Percentiles rank a stretch among this genome's conserved stretches.
Evolutionary conservation across 2,329 filamentous ascomycete genomes (phyloP).

Genomic region (Hypoxylon sp.): DNA sequence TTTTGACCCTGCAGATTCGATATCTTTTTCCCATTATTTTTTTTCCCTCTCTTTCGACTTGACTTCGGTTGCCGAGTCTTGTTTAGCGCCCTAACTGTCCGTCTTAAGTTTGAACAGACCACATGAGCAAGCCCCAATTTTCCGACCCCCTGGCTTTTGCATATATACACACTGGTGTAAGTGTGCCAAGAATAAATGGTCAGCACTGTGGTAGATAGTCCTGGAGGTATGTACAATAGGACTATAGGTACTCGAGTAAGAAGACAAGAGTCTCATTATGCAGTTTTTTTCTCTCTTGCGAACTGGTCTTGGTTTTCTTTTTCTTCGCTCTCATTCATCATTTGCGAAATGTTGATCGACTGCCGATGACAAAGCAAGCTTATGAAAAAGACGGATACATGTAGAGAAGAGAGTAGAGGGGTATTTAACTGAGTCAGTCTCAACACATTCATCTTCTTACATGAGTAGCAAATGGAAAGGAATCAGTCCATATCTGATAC

Average conservation of each 20-base stretch:
- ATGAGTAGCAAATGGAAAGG: conserved; percentile 16
- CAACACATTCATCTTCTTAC: conserved; percentile 9
- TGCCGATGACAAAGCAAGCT: conserved; percentile 22
- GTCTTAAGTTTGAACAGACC: conserved; percentile 42
- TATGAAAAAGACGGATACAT: conserved; percentile 7
- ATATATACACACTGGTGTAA: conserved; percentile 42
- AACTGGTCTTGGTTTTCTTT: conserved; percentile 21
- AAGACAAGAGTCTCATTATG: conserved; percentile 15
- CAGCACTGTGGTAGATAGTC: conserved; percentile 21
- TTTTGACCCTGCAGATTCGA: conserved; percentile 44
- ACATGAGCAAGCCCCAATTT: conserved; percentile 49
- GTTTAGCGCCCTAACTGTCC: conserved; percentile 46
- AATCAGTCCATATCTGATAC: conserved; percentile 24
- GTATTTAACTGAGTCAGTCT: conserved; percentile 2
- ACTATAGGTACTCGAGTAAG: conserved; percentile 24
- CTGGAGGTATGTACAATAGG: conserved; percentile 23
- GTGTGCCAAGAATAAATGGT: conserved; percentile 41
- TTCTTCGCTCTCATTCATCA: conserved; percentile 23
- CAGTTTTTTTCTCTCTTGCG: conserved; percentile 17
- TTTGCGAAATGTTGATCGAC: conserved; percentile 20
- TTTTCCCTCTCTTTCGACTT: conserved; percentile 15
- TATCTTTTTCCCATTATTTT: conserved; percentile 31
- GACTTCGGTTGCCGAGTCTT: conserved; percentile 47
- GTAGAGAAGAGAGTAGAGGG: conserved; percentile 10
- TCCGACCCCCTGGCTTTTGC: conserved; percentile 38